Base-by-base conservation (phyloP, 352 stramenopile species). In the Pythium myriotylum region DNA sequence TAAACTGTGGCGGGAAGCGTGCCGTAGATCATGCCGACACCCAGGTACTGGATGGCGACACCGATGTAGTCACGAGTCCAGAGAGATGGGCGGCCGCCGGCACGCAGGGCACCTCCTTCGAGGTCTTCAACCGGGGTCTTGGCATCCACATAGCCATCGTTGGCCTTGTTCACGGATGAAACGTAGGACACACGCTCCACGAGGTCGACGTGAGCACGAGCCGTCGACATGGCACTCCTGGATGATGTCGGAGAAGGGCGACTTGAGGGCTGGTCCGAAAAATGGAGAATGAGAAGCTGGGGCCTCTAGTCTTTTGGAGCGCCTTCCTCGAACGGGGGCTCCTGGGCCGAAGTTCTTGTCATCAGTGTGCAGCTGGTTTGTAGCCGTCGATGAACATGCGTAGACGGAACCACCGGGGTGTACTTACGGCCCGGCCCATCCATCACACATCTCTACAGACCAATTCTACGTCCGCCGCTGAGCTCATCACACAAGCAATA, bases 1-100 rank as follows among this genome's bases (percentile, higher is more conserved):
- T 77, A 74, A 23, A 73, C 61, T 14, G 68, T 70, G 33, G 69
- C 39, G 6, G 69, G 65, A 1, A 74, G 47, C 52, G 61, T 64
- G 27, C 62, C 67, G 35, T 70, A 60, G 24, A 75, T 59, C 12
- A 75, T 13, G 10, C 70, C 70, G 26, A 78, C 63, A 4, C 49
- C 53, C 16, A 59, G 56, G 62, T 77, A 77, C 45, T 78, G 67
- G n/a, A 58, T 41, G 10, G 72, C 29, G 26, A 78, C 37, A 40
- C 65, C 67, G 24, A 78, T 43, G 24, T 72, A 59, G 40, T 77
- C 65, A 12, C 50, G 37, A n/a, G 46, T 69, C 22, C 47, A 64
- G 27, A 74, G 67, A 6, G 46, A 46, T n/a, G 69, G 67, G 9
- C 53, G 59, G 29, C 61, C 66, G 40, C 69, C 69, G 22, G 37